phyloP scores from a whole-genome alignment of 2,329 filamentous ascomycete genomes.

The Bisporella sp. region DNA sequence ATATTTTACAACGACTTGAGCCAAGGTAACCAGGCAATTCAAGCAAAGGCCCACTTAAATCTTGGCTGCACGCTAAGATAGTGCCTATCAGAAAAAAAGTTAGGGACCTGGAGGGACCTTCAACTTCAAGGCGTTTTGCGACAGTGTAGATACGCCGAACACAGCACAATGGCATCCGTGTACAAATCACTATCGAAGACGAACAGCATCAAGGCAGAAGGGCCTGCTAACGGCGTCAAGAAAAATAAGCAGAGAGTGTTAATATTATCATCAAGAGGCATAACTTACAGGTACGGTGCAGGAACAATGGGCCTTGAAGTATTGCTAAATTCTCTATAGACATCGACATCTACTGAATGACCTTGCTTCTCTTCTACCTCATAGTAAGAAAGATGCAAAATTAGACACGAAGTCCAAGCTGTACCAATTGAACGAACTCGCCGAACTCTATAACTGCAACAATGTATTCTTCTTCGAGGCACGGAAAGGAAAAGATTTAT shows the following conservation, averaged over 20 bases:
- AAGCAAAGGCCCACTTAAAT: no score
- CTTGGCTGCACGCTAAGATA: no score
- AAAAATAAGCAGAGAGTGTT: constrained; percentile 74
- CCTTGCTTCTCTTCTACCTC: constrained; percentile 79
- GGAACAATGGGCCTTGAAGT: not conserved
- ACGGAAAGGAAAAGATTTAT: constrained; percentile 88
- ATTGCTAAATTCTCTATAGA: constrained; percentile 37
- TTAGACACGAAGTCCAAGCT: constrained; percentile 93
- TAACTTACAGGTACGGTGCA: constrained; percentile 65
- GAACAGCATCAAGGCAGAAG: constrained; percentile 38
- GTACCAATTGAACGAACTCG: constrained; percentile 67
- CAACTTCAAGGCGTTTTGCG: constrained; percentile 14
- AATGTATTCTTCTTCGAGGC: constrained; percentile 94
- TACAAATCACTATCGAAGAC: constrained; percentile 68
- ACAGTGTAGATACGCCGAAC: constrained; percentile 9
- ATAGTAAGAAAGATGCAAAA: constrained; percentile 91
- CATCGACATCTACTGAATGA: constrained; percentile 92
- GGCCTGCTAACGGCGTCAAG: constrained; percentile 42
- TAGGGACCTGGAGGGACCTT: no score
- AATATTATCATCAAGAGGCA: constrained; percentile 85
- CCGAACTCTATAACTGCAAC: constrained; percentile 84
- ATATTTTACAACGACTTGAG: no score
- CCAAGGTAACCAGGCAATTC: no score
- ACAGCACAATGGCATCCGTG: constrained; percentile 57
- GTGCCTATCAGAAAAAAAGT: no score